Evolutionary conservation across 331 rosid species (phyloP).

Genomic region (Prunus yedoensis): DNA sequence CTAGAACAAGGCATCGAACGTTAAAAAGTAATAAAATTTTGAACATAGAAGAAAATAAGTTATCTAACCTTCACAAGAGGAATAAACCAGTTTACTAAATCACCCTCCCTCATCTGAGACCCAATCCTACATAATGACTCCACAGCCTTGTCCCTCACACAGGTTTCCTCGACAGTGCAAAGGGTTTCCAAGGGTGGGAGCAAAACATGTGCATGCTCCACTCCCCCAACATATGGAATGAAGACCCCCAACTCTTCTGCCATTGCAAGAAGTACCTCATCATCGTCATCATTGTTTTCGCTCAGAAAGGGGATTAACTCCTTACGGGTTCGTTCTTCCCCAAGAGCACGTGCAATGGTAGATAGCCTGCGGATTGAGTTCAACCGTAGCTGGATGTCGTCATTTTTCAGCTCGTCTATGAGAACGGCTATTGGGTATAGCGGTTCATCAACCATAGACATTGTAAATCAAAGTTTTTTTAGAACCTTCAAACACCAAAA

Average conservation of each 20-base stretch:
- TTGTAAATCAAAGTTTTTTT: slow-evolving; percentile 35
- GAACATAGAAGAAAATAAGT: slow-evolving; percentile 9
- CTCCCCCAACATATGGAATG: slow-evolving; percentile 94
- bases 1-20: background rate
- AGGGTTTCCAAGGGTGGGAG: slow-evolving; percentile 86
- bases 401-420: slow-evolving; percentile 93
- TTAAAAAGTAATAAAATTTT: background rate
- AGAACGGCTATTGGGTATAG: slow-evolving; percentile 94
- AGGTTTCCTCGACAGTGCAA: slow-evolving; percentile 95
- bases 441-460: slow-evolving; percentile 79
- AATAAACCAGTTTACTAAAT: slow-evolving; percentile 80
- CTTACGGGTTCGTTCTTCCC: slow-evolving; percentile 91
- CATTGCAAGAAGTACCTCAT: slow-evolving; percentile 99
- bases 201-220: slow-evolving; percentile 82
- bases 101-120: slow-evolving; percentile 91
- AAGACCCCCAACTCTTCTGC: slow-evolving; percentile 97
- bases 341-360: slow-evolving; percentile 94
- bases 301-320: slow-evolving; percentile 89
- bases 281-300: slow-evolving; percentile 91
- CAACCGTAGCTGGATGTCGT: slow-evolving; percentile 86
- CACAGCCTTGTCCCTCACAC: slow-evolving; percentile 93
- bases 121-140: slow-evolving; percentile 94
- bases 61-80: slow-evolving; percentile 86
- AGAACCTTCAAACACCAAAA: slow-evolving; percentile 27
- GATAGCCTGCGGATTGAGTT: slow-evolving; percentile 95